phyloP scores from a whole-genome alignment of 306 rosid species.

The Vigna trinervia region DNA sequence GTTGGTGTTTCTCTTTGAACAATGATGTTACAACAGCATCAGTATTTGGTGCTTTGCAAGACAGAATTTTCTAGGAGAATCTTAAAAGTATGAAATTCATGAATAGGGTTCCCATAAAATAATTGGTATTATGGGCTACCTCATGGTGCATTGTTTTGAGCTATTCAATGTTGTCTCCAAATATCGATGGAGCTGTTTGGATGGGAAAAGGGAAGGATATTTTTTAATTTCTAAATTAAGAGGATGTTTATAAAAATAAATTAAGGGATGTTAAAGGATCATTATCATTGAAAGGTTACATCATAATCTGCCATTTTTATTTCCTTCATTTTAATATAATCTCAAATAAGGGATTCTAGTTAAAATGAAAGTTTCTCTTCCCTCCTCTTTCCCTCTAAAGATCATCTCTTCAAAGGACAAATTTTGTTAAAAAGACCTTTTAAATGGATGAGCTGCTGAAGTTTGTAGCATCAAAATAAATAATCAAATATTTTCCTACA shows the following conservation, averaged over 20 bases:
- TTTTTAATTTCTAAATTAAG: neutral
- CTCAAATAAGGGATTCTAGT: neutral
- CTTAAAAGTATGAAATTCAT: conserved; percentile 2
- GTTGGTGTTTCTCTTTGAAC: conserved; percentile 55
- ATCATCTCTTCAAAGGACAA: neutral
- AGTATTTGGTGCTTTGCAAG: conserved; percentile 1
- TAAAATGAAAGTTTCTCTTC: neutral
- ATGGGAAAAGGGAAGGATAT: neutral
- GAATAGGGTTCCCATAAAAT: neutral
- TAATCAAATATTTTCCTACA: neutral
- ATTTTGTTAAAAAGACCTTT: conserved; percentile 7
- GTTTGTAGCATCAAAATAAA: conserved; percentile 16
- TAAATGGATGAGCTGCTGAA: neutral
- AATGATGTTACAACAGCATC: conserved; percentile 11
- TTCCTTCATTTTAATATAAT: neutral
- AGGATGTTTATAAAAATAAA: neutral
- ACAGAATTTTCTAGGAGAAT: conserved; percentile 22
- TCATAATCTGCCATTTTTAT: neutral
- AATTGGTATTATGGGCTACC: neutral
- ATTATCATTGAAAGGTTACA: neutral
- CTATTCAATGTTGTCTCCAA: neutral
- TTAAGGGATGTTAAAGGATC: neutral
- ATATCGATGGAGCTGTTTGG: neutral
- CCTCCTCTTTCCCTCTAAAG: neutral
- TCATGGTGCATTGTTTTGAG: neutral